These are phyloP conservation scores for Pluteus cervinus DNA, from an alignment of 768 basidiomycete species.

Conservation along the genomic window DNA sequence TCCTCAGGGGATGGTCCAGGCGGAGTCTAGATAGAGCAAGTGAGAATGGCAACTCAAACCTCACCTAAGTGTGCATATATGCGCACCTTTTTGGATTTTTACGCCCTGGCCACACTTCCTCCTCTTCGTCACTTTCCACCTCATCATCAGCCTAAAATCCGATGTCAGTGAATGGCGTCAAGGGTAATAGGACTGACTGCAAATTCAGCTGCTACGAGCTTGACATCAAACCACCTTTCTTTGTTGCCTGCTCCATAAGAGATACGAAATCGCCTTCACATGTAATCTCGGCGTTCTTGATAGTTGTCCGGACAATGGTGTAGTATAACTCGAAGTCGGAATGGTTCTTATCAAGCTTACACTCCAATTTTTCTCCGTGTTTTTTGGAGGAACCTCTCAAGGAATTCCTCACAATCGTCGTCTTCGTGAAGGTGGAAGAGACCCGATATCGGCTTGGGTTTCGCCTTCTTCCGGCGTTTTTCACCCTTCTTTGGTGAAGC, in stretches of 20 bases:
- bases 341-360: no score
- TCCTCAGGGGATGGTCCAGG: constrained; percentile 5
- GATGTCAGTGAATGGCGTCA: no score
- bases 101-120: neutral
- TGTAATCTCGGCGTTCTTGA: constrained; percentile 1
- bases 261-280: constrained; percentile 1
- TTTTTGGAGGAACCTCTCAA: no score
- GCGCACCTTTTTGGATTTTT: constrained; percentile 1
- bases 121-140: constrained; percentile 2
- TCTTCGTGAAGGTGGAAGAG: constrained; percentile 2
- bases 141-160: no score
- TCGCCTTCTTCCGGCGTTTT: constrained; percentile 8
- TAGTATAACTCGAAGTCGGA: constrained; percentile 3
- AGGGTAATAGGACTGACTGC: no score
- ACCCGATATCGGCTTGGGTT: constrained; percentile 2
- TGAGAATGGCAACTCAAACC: no score
- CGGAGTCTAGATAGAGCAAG: no score
- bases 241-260: constrained; percentile 6
- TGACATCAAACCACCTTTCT: constrained; percentile 5
- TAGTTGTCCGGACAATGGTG: constrained; percentile 5
- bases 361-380: no score
- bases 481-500: constrained; percentile 3
- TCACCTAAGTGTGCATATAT: no score
- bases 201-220: constrained; percentile 1
- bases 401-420: neutral